Evolutionary conservation across 805 yeast species (phyloP), one percentile per base, ranked within the genome.

Genomic region (Metschnikowia cerradonensis): DNA sequence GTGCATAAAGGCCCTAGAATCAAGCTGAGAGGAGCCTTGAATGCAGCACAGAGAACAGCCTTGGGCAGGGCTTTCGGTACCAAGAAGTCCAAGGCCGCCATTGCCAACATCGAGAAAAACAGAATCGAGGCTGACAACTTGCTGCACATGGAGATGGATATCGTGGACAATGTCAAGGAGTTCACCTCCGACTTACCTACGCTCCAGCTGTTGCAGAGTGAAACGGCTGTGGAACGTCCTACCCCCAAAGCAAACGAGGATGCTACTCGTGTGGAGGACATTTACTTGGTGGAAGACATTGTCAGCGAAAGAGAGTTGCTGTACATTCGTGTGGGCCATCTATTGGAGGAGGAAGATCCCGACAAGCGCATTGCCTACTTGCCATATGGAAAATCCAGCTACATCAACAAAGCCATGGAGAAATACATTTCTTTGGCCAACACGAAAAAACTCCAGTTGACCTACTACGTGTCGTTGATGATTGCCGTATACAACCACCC

Each of bases 61-160:
- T 78, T 94, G 63, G 99, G 99, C 63, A 92, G 90, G 70, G 95
- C 94, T 2, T 94, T 94, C 61, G 99, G 99, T 78, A 92, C 99
- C 51, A 91, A 88, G 73, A 91, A 84, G 73, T 97, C 97, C 55
- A 92, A 90, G 73, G 86, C 89, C 60, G 96, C 96, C 34, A 87
- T 94, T 62, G 73, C 80, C 47, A 92, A 86, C 65, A 70, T 83
- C 61, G 94, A 85, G 62, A 82, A 86, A 67, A 94, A 94, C 71
- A 79, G 87, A 60, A 84, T 94, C 63, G 97, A 94, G 65, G 79
- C 96, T 2, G 95, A 82, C 47, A 81, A 83, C 67, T 78, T 94
- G 58, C 86, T 80, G 50, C 86, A 79, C 52, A 74, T 83, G 47
- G 94, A 92, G 65, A 67, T 81, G 52, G 94, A 88, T 60, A 91